Percentiles rank a stretch among this genome's conserved stretches.
phyloP scores from a whole-genome alignment of 805 yeast genomes.

The Candida verbasci region DNA sequence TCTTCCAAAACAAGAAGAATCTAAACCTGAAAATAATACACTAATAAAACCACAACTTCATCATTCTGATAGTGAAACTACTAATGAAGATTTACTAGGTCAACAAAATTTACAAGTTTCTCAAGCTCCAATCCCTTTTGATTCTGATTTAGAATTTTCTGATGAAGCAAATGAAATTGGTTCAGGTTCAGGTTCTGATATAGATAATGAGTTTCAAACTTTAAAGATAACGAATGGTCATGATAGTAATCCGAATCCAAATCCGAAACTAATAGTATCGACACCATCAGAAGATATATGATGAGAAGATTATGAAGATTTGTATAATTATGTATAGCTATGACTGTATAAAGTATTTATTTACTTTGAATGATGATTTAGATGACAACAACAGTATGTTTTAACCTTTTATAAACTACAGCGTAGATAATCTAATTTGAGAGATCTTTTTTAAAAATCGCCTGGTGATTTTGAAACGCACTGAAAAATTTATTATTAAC shows the following conservation, averaged over 20 bases:
- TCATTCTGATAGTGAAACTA: slow-evolving; percentile 4
- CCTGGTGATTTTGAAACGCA: background rate
- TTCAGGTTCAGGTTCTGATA: slow-evolving; percentile 8
- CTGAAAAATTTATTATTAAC: background rate
- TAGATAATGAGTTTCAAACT: slow-evolving; percentile 4
- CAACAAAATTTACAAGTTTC: slow-evolving; percentile 32
- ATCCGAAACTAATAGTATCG: slow-evolving; percentile 1
- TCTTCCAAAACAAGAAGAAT: slow-evolving; percentile 39
- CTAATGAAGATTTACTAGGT: slow-evolving; percentile 37
- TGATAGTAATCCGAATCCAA: background rate
- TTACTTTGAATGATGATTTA: background rate
- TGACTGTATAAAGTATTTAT: slow-evolving; percentile 2
- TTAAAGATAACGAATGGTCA: slow-evolving; percentile 1
- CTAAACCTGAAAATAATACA: background rate
- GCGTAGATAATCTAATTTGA: no score
- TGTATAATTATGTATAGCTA: slow-evolving; percentile 2
- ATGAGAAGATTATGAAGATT: no score
- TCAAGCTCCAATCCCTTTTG: slow-evolving; percentile 42
- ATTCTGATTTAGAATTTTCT: slow-evolving; percentile 35
- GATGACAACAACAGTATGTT: no score
- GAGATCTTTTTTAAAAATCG: no score
- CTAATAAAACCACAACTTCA: slow-evolving; percentile 8
- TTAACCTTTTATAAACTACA: no score
- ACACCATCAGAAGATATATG: no score
- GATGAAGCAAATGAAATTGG: slow-evolving; percentile 23